A percentile compares a stretch with the other conserved stretches of the same genome.
These are phyloP conservation scores for Aspergillus fumigatiaffinis DNA, from an alignment of 2,329 filamentous ascomycete genomes.

Conservation along the genomic window DNA sequence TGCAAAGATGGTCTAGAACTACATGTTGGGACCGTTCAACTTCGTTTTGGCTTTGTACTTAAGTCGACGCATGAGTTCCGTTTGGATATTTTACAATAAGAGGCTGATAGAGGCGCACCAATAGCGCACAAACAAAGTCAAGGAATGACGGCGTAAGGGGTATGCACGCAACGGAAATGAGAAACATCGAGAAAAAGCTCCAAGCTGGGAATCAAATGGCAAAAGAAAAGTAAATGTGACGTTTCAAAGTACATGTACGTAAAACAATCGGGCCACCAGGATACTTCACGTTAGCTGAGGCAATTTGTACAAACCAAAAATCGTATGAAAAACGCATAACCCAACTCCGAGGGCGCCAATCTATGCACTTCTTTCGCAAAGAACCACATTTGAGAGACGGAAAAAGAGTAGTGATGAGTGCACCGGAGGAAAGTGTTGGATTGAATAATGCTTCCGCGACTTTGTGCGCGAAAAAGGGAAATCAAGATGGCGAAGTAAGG, in stretches of 20 bases:
- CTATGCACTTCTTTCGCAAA: conserved; percentile 20
- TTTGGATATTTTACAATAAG: conserved; percentile 2
- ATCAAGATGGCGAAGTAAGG: neutral
- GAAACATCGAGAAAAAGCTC: neutral
- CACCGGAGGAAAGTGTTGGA: neutral
- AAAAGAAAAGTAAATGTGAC: conserved; percentile 1
- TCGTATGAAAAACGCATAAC: conserved; percentile 10
- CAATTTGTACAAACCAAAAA: conserved; percentile 14
- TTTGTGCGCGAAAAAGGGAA: neutral
- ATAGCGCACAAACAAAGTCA: neutral
- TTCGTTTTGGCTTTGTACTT: neutral
- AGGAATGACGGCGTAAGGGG: neutral
- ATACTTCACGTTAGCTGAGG: conserved; percentile 3
- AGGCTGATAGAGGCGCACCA: conserved; percentile 3
- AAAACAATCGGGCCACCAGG: neutral
- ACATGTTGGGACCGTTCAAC: neutral
- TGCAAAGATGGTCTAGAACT: neutral
- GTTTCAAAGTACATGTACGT: neutral
- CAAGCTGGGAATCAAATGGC: conserved; percentile 6
- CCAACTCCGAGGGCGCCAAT: conserved; percentile 23
- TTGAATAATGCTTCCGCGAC: neutral
- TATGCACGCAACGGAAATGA: neutral
- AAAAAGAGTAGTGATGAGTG: neutral
- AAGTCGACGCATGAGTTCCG: neutral
- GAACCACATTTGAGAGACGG: conserved; percentile 1